Evolutionary conservation across 768 basidiomycete genomes (phyloP).

Genomic region (Russula virescens): DNA sequence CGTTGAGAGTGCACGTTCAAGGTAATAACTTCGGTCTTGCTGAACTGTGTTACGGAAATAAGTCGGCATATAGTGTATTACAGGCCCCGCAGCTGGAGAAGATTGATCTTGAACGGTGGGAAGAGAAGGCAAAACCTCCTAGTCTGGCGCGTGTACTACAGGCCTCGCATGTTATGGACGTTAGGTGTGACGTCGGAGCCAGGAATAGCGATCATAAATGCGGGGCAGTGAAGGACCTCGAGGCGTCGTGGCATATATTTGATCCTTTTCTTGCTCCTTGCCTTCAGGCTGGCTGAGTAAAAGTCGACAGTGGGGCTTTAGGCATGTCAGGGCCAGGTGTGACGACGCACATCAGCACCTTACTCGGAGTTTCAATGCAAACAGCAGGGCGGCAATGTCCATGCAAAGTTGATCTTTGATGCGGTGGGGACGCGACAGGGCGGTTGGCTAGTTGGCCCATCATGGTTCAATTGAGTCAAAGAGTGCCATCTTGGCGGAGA

Average conservation of each 20-base stretch:
- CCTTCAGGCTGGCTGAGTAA: conserved; percentile 12
- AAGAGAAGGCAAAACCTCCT: conserved; percentile 14
- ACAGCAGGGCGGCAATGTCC: conserved; percentile 9
- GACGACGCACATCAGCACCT: conserved; percentile 1
- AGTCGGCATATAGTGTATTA: conserved; percentile 5
- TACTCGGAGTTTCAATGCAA: conserved; percentile 20
- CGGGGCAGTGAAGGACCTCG: conserved; percentile 16
- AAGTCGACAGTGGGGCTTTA: conserved; percentile 2
- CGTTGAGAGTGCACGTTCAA: conserved; percentile 7
- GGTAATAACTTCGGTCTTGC: conserved; percentile 4
- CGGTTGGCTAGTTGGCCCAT: background rate
- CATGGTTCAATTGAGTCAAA: background rate
- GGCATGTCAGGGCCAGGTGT: background rate
- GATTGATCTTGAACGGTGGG: conserved; percentile 1
- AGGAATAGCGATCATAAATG: conserved; percentile 23
- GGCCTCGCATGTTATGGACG: conserved; percentile 20
- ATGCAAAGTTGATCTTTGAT: conserved; percentile 14
- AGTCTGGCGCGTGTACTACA: conserved; percentile 7
- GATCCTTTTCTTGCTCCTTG: conserved; percentile 18
- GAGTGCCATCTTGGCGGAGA: background rate
- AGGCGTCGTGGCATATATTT: conserved; percentile 16
- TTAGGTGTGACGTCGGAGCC: conserved; percentile 16
- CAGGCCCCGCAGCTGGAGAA: conserved; percentile 8
- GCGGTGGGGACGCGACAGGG: background rate
- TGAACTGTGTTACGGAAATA: conserved; percentile 11